These are phyloP conservation scores for Chlamydomonas asymmetrica DNA, from an alignment of 139 green algal genomes.

Conservation along the genomic window DNA sequence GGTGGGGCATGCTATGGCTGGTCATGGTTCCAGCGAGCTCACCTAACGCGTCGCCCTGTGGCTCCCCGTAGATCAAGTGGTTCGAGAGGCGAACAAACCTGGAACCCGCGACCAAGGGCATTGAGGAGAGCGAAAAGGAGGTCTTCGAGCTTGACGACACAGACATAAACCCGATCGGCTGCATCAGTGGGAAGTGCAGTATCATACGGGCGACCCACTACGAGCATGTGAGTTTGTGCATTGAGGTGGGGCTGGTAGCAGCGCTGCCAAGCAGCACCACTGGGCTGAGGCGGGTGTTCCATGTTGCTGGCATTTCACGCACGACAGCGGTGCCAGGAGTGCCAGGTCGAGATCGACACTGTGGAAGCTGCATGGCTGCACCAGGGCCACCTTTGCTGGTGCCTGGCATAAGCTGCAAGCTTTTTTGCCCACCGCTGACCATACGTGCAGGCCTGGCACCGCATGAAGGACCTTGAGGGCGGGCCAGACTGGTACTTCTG, in stretches of 20 bases:
- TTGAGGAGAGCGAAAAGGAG: constrained; percentile 43
- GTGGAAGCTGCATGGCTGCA: not conserved
- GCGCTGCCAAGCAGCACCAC: not conserved
- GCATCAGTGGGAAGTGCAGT: constrained; percentile 44
- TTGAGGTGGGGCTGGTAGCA: no score
- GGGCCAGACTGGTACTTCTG: constrained; percentile 63
- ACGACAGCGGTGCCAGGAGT: no score
- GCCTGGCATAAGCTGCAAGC: no score
- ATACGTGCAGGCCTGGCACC: no score
- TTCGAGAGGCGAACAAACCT: constrained; percentile 49
- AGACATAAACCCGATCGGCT: constrained; percentile 40
- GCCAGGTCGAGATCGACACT: no score
- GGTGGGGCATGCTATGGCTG: not conserved
- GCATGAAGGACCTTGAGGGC: no score
- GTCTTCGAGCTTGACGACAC: constrained; percentile 48
- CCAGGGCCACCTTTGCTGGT: no score
- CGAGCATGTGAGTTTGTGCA: constrained; percentile 31
- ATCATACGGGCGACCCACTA: constrained; percentile 31
- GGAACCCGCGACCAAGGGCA: constrained; percentile 39
- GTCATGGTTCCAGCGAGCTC: no score
- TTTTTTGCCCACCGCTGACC: no score
- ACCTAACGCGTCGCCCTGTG: no score
- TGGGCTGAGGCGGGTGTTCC: not conserved
- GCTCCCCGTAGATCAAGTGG: constrained; percentile 43
- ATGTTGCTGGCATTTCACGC: not conserved